These are phyloP conservation scores for Rhodocollybia butyracea DNA, from an alignment of 768 basidiomycete species.

Conservation along the genomic window DNA sequence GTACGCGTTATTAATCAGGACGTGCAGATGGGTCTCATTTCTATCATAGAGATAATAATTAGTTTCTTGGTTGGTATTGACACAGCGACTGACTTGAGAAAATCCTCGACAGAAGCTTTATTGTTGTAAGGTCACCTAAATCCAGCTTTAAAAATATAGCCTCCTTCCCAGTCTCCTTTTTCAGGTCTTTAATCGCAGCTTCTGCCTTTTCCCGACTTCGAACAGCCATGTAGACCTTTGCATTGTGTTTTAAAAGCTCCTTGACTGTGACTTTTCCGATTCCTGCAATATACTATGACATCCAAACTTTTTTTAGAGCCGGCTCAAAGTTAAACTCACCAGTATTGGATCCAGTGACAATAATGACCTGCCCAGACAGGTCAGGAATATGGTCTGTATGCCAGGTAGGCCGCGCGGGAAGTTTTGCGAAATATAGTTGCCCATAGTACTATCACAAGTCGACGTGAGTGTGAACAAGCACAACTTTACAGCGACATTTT, in stretches of 20 bases:
- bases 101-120: slow-evolving; percentile 41
- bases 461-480: background rate
- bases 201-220: slow-evolving; percentile 43
- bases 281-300: slow-evolving; percentile 33
- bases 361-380: slow-evolving; percentile 38
- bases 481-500: background rate
- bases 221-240: slow-evolving; percentile 62
- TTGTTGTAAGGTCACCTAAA: slow-evolving; percentile 36
- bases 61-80: background rate
- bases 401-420: slow-evolving; percentile 21
- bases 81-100: slow-evolving; percentile 25
- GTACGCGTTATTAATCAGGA: slow-evolving; percentile 49
- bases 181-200: slow-evolving; percentile 50
- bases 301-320: too few relatives aligned
- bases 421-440: background rate
- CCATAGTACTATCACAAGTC: background rate
- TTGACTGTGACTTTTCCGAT: slow-evolving; percentile 62
- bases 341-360: slow-evolving; percentile 49
- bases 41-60: slow-evolving; percentile 13
- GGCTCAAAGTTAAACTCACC: slow-evolving; percentile 13
- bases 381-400: slow-evolving; percentile 36
- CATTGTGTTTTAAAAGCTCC: slow-evolving; percentile 54
- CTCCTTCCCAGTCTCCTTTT: slow-evolving; percentile 44
- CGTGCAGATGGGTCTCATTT: slow-evolving; percentile 40
- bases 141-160: slow-evolving; percentile 42